phyloP scores from a whole-genome alignment of 2,329 filamentous ascomycete genomes.

The Paracoccidioides brasiliensis region DNA sequence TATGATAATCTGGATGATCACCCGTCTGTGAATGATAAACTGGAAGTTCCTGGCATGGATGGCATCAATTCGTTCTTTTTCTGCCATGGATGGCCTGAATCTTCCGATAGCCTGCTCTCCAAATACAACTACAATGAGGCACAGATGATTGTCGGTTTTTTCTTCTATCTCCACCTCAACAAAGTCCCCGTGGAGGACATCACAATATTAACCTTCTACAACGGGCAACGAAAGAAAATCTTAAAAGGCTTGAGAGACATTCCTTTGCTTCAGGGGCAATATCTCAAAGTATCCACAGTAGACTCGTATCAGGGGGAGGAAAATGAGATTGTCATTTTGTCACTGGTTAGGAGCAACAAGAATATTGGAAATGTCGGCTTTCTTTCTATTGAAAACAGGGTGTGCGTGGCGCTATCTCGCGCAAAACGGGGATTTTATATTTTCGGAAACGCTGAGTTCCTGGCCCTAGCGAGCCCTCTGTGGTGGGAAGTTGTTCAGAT shows the following conservation, averaged over 20 bases:
- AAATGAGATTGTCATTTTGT: slow-evolving; percentile 70
- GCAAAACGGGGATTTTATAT: slow-evolving; percentile 70
- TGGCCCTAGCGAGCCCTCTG: slow-evolving; percentile 34
- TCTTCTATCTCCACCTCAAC: slow-evolving; percentile 58
- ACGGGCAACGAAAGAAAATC: slow-evolving; percentile 61
- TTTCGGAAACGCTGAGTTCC: slow-evolving; percentile 58
- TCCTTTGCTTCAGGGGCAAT: slow-evolving; percentile 31
- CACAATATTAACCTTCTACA: slow-evolving; percentile 78
- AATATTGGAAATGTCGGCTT: slow-evolving; percentile 52
- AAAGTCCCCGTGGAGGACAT: slow-evolving; percentile 49
- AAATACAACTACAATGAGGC: slow-evolving; percentile 60
- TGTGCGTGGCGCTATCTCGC: slow-evolving; percentile 52
- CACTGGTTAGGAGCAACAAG: slow-evolving; percentile 59
- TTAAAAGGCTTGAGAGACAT: slow-evolving; percentile 33
- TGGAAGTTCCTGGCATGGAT: slow-evolving; percentile 50
- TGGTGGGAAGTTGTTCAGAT: slow-evolving; percentile 41
- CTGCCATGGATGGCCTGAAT: slow-evolving; percentile 52
- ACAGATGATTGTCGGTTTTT: slow-evolving; percentile 60
- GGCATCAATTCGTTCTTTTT: slow-evolving; percentile 48
- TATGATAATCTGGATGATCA: slow-evolving; percentile 49
- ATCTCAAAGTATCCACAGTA: slow-evolving; percentile 59
- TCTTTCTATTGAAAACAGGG: slow-evolving; percentile 49
- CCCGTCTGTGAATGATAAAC: slow-evolving; percentile 40
- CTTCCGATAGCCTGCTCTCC: slow-evolving; percentile 49
- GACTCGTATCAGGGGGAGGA: slow-evolving; percentile 88